Evolutionary conservation across 1,284 basidiomycete species (phyloP).

Genomic region (Cutaneotrichosporon curvatum): DNA sequence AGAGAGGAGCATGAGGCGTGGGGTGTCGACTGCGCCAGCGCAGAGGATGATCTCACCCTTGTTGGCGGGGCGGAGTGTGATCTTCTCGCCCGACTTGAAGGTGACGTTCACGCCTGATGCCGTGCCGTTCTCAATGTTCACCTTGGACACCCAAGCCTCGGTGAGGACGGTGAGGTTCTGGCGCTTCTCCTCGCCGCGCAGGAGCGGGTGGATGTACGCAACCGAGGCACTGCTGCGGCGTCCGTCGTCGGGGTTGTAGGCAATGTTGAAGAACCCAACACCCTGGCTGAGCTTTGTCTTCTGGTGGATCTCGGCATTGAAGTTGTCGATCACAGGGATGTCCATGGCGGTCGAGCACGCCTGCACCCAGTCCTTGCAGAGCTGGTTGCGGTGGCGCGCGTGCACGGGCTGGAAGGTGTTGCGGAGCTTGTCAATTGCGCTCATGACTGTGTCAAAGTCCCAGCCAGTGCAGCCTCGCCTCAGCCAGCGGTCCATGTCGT

Average conservation of each 20-base stretch:
- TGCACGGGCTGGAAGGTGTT: constrained; percentile 16
- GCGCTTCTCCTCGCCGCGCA: constrained; percentile 17
- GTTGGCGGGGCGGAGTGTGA: constrained; percentile 43
- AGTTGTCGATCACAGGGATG: constrained; percentile 17
- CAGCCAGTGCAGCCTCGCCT: constrained; percentile 7
- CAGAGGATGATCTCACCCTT: constrained; percentile 43
- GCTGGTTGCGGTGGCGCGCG: constrained; percentile 14
- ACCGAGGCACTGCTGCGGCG: constrained; percentile 7
- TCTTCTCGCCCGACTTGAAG: constrained; percentile 10
- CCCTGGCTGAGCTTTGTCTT: constrained; percentile 12
- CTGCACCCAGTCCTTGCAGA: constrained; percentile 12
- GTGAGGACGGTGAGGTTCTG: constrained; percentile 19
- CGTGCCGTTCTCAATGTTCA: constrained; percentile 10
- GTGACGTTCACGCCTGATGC: constrained; percentile 19
- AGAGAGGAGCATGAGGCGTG: constrained; percentile 58
- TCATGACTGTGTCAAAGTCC: constrained; percentile 15
- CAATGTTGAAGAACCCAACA: constrained; percentile 18
- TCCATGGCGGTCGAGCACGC: constrained; percentile 10
- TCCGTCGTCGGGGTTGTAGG: constrained; percentile 20
- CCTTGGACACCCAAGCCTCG: constrained; percentile 16
- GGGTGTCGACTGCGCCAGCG: constrained; percentile 56
- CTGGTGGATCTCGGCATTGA: constrained; percentile 11
- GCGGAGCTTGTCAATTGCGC: constrained; percentile 16
- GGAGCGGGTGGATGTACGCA: constrained; percentile 19
- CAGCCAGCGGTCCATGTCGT: constrained; percentile 17